phyloP scores from a whole-genome alignment of 108 stramenopile genomes.

The Tribonema minus region DNA sequence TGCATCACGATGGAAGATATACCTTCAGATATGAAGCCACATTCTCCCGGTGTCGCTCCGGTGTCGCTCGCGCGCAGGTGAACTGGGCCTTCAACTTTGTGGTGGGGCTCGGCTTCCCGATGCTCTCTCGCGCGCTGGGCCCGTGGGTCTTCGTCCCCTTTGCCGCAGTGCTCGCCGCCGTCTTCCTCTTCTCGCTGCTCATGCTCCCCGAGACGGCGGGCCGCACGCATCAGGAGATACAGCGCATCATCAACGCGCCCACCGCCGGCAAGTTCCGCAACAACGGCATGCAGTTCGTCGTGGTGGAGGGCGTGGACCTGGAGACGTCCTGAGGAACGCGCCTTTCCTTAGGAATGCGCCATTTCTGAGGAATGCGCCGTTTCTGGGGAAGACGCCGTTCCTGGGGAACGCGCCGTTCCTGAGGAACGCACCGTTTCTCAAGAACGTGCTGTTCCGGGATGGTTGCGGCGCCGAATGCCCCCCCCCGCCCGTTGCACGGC shows the following conservation, averaged over 20 bases:
- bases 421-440: too few relatives aligned
- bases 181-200: constrained; percentile 30
- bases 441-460: too few relatives aligned
- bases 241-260: constrained; percentile 18
- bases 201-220: constrained; percentile 42
- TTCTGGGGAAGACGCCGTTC: too few relatives aligned
- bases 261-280: background rate
- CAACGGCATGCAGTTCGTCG: constrained; percentile 21
- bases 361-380: too few relatives aligned
- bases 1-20: too few relatives aligned
- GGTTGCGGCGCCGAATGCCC: too few relatives aligned
- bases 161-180: constrained; percentile 3
- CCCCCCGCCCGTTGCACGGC: too few relatives aligned
- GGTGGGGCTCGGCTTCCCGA: constrained; percentile 81
- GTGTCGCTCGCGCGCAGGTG: constrained; percentile 59
- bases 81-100: constrained; percentile 91
- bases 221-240: constrained; percentile 13
- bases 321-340: too few relatives aligned
- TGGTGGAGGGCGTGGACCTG: constrained; percentile 41
- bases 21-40: background rate
- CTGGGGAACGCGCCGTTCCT: too few relatives aligned
- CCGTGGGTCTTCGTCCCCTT: constrained; percentile 25
- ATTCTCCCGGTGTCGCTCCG: background rate
- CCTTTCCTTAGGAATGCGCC: too few relatives aligned
- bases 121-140: constrained; percentile 18